These are phyloP conservation scores for Marasmius sp. DNA, from an alignment of 1,284 basidiomycete species.

Conservation along the genomic window DNA sequence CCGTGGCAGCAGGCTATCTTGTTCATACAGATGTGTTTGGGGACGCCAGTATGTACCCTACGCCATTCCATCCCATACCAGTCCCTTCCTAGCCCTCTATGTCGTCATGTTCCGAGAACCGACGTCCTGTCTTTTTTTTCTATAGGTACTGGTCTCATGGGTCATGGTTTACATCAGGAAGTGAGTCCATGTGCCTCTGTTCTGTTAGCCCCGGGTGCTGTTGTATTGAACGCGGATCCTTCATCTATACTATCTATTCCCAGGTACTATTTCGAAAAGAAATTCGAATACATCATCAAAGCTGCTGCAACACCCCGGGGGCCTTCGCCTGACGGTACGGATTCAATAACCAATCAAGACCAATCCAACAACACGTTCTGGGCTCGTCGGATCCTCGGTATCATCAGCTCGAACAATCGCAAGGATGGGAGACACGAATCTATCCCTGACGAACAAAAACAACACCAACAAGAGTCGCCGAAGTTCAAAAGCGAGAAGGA, in stretches of 20 bases:
- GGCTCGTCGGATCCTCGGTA: constrained; percentile 25
- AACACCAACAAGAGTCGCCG: too few relatives aligned
- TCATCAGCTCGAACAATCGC: constrained; percentile 9
- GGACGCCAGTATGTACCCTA: constrained; percentile 58
- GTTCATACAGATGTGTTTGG: constrained; percentile 71
- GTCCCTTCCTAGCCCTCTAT: too few relatives aligned
- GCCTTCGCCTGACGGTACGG: constrained; percentile 3
- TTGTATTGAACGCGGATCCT: neutral
- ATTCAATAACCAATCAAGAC: constrained; percentile 18
- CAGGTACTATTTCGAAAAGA: constrained; percentile 75
- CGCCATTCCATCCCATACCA: neutral
- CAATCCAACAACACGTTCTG: constrained; percentile 23
- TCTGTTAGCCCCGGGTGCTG: too few relatives aligned
- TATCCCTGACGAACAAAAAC: too few relatives aligned
- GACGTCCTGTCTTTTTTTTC: neutral
- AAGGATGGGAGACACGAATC: neutral
- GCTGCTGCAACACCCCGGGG: constrained; percentile 39
- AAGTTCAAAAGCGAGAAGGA: neutral
- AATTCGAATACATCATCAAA: constrained; percentile 69
- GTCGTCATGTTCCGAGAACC: too few relatives aligned
- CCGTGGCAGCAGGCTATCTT: constrained; percentile 76
- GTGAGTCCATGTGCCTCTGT: constrained; percentile 32
- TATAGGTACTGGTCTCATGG: constrained; percentile 70
- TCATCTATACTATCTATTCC: neutral
- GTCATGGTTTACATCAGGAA: constrained; percentile 68